Conservation (phyloP, 2,329 filamentous ascomycete genomes). For the Paecilomyces variotii region DNA sequence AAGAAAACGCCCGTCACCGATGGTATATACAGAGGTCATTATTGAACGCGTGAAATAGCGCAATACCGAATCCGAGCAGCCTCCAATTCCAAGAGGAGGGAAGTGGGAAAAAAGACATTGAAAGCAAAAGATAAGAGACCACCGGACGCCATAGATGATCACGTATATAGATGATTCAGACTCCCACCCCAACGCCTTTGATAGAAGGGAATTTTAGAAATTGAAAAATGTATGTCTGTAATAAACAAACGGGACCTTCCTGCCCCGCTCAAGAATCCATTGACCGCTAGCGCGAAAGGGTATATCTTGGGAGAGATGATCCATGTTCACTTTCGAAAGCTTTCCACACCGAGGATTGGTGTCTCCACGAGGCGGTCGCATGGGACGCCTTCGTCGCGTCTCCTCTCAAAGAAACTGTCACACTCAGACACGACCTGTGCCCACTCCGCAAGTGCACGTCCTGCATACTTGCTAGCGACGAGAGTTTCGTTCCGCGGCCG, state of each 20-base stretch:
- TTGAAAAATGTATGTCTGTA: background rate
- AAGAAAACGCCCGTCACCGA: background rate
- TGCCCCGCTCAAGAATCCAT: background rate
- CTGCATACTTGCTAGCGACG: slow-evolving; percentile 50
- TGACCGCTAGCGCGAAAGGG: background rate
- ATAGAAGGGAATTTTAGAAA: background rate
- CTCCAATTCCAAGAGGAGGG: background rate
- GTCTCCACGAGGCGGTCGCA: slow-evolving; percentile 51
- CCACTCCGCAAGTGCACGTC: slow-evolving; percentile 58
- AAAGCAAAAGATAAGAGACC: background rate
- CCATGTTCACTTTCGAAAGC: slow-evolving; percentile 41
- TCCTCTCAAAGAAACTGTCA: slow-evolving; percentile 55
- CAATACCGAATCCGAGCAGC: background rate
- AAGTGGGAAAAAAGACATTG: background rate
- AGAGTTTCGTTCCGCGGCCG: slow-evolving; percentile 19
- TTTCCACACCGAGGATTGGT: slow-evolving; percentile 54
- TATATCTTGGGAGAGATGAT: background rate
- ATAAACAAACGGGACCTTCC: background rate
- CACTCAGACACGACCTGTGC: slow-evolving; percentile 53
- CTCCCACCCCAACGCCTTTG: background rate
- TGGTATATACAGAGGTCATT: background rate
- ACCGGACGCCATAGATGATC: background rate
- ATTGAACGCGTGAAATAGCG: background rate
- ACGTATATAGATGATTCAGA: background rate
- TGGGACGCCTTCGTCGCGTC: slow-evolving; percentile 55